Conservation (phyloP, 2,329 filamentous ascomycete genomes). For the Aspergillus amoenus region DNA sequence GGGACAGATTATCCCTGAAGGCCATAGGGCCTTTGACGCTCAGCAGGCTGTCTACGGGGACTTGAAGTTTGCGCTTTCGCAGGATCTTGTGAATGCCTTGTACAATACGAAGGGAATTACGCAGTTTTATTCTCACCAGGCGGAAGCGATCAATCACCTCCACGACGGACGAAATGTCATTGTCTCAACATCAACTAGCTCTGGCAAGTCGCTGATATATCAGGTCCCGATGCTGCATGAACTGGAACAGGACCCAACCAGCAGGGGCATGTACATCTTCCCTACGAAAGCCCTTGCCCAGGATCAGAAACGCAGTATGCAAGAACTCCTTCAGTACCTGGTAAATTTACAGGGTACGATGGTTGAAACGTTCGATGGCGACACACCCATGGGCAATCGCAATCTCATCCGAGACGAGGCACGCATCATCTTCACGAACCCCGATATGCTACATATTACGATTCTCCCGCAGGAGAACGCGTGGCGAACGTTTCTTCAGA, state of each 20-base stretch:
- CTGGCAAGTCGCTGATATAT: conserved; percentile 97
- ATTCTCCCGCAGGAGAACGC: conserved; percentile 88
- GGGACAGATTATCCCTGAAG: conserved; percentile 88
- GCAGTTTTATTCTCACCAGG: conserved; percentile 85
- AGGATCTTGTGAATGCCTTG: conserved; percentile 89
- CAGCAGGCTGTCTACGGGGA: conserved; percentile 81
- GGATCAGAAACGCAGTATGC: conserved; percentile 85
- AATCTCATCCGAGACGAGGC: conserved; percentile 82
- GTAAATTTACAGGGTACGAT: conserved; percentile 70
- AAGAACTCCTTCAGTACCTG: conserved; percentile 80
- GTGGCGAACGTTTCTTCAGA: conserved; percentile 86
- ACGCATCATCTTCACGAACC: conserved; percentile 94
- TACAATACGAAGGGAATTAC: conserved; percentile 90
- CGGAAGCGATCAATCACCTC: conserved; percentile 87
- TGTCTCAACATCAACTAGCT: conserved; percentile 91
- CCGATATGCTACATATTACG: conserved; percentile 94
- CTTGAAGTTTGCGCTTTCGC: conserved; percentile 80
- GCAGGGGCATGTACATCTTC: conserved; percentile 95
- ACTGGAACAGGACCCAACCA: conserved; percentile 72
- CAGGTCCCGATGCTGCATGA: conserved; percentile 89
- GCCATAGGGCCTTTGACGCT: conserved; percentile 85
- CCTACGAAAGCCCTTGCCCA: conserved; percentile 96
- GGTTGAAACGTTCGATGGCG: conserved; percentile 94
- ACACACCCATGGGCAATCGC: conserved; percentile 79
- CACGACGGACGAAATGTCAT: conserved; percentile 83